Percentiles rank a stretch among this genome's conserved stretches.
phyloP scores from a whole-genome alignment of 352 stramenopile species.

The Globisporangium orthogonon region DNA sequence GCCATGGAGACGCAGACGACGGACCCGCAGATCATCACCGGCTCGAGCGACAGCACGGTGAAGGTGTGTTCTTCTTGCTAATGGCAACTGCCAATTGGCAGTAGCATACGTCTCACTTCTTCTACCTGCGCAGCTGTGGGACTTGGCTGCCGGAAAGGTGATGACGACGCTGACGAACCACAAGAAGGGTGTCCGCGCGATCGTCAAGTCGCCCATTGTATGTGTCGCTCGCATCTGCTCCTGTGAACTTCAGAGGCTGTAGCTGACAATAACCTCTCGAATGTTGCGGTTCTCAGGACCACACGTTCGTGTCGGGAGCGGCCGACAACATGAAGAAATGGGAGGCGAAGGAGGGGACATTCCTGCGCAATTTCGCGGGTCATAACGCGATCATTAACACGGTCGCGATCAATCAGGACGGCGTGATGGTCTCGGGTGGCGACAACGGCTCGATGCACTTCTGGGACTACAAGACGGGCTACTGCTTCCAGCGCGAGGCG shows the following conservation, averaged over 20 bases:
- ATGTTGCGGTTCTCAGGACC: conserved; percentile 62
- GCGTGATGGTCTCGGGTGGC: conserved; percentile 94
- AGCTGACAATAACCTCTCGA: too few relatives aligned
- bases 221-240: background rate
- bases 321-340: conserved; percentile 99
- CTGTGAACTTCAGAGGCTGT: background rate
- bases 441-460: conserved; percentile 98
- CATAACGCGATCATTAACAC: conserved; percentile 99
- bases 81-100: too few relatives aligned
- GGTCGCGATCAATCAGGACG: conserved; percentile 97
- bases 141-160: conserved; percentile 96
- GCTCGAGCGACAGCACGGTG: conserved; percentile 92
- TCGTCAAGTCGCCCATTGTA: conserved; percentile 87
- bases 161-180: conserved; percentile 99
- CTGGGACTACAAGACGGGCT: conserved; percentile 98
- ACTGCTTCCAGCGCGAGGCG: conserved; percentile 96
- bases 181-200: conserved; percentile 95
- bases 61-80: conserved; percentile 44
- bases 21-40: conserved; percentile 94
- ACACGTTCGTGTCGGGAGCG: conserved; percentile 95
- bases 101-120: too few relatives aligned
- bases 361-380: conserved; percentile 95
- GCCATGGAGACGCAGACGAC: conserved; percentile 93
- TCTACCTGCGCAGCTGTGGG: conserved; percentile 84
- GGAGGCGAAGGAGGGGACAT: conserved; percentile 92